These are phyloP conservation scores for Phytophthora brassicae DNA, from an alignment of 352 stramenopile genomes.

Conservation along the genomic window DNA sequence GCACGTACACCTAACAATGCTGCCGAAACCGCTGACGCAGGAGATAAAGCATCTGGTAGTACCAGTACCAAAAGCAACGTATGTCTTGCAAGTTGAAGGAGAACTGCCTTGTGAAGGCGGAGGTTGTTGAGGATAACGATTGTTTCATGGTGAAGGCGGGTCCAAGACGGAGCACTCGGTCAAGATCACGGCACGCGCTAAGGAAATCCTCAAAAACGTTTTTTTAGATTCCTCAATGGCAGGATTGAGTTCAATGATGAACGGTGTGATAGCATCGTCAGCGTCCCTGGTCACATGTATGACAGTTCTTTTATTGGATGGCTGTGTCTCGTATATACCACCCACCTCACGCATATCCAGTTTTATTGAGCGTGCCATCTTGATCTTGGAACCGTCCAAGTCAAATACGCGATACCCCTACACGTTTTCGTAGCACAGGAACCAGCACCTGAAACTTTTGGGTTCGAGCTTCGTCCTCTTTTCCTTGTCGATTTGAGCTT, in stretches of 20 bases:
- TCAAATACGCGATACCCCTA: conserved; percentile 21
- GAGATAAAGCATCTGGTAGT: no score
- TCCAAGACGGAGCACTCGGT: no score
- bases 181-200: not conserved
- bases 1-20: no score
- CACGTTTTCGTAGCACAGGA: conserved; percentile 15
- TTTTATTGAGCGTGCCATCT: not conserved
- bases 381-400: not conserved
- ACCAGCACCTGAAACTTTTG: conserved; percentile 22
- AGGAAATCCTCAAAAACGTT: not conserved
- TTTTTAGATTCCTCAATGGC: not conserved
- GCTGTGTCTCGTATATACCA: conserved; percentile 1
- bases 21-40: no score
- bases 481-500: no score
- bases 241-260: not conserved
- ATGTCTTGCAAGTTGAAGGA: no score
- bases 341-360: conserved; percentile 10
- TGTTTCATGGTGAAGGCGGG: no score
- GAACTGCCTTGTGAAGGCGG: no score
- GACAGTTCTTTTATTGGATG: not conserved
- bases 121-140: no score
- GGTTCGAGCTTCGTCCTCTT: conserved; percentile 28
- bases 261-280: not conserved
- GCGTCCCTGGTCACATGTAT: not conserved
- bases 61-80: no score